phyloP scores from a whole-genome alignment of 345 rosid genomes.

The Hirschfeldia incana region DNA sequence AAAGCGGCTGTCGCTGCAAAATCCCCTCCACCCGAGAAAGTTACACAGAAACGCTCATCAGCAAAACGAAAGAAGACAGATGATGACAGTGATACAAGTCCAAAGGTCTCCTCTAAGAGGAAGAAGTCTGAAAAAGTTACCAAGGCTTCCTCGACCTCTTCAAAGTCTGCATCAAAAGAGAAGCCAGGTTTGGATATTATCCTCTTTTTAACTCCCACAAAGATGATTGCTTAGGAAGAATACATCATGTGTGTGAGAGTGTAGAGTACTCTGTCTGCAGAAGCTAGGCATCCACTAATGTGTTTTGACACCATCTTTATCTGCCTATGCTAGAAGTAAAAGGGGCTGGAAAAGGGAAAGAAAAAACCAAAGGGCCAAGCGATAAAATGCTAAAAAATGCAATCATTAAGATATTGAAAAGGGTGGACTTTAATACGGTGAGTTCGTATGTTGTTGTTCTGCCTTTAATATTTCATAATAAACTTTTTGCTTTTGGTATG shows the following conservation, averaged over 20 bases:
- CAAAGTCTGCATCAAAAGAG: slow-evolving; percentile 65
- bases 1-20: slow-evolving; percentile 36
- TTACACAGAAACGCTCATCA: slow-evolving; percentile 50
- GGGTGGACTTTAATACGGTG: slow-evolving; percentile 91
- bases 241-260: not conserved
- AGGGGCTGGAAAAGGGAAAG: slow-evolving; percentile 64
- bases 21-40: slow-evolving; percentile 57
- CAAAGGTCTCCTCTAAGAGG: slow-evolving; percentile 62
- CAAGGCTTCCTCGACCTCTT: slow-evolving; percentile 47
- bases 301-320: slow-evolving; percentile 22
- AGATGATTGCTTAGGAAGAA: not conserved
- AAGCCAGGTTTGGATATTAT: slow-evolving; percentile 49
- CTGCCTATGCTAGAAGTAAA: slow-evolving; percentile 44
- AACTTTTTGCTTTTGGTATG: not conserved
- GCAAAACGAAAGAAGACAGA: slow-evolving; percentile 51
- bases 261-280: not conserved
- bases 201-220: not conserved
- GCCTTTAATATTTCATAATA: not conserved
- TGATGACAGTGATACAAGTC: slow-evolving; percentile 60
- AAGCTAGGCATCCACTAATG: slow-evolving; percentile 3
- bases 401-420: slow-evolving; percentile 67
- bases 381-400: slow-evolving; percentile 66
- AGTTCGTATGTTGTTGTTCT: slow-evolving; percentile 35
- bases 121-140: slow-evolving; percentile 47
- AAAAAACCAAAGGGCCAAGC: slow-evolving; percentile 54